These are phyloP conservation scores for Dendryphion nanum DNA, from an alignment of 2,329 filamentous ascomycete genomes.

Conservation along the genomic window DNA sequence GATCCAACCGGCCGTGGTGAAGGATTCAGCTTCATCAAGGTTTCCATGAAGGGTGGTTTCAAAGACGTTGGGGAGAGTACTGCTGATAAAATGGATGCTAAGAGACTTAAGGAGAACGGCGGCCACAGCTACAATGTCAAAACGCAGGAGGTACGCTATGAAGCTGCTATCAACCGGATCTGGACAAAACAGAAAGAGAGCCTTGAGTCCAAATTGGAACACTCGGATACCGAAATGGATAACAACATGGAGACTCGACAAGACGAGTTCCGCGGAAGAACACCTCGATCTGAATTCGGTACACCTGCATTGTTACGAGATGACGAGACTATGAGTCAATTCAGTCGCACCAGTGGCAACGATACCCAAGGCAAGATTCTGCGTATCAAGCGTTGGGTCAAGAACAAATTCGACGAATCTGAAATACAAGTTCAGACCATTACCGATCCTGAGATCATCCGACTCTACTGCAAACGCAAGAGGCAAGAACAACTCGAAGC, in stretches of 20 bases:
- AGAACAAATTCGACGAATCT: conserved; percentile 63
- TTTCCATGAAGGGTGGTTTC: conserved; percentile 98
- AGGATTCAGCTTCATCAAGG: conserved; percentile 95
- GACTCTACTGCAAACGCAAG: conserved; percentile 79
- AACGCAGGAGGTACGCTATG: conserved; percentile 87
- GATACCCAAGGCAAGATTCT: conserved; percentile 64
- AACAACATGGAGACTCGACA: conserved; percentile 52
- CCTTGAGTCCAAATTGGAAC: conserved; percentile 69
- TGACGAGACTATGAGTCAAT: conserved; percentile 63
- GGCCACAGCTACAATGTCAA: conserved; percentile 98
- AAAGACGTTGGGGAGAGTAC: conserved; percentile 86
- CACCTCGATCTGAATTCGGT: conserved; percentile 65
- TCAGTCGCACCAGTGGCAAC: conserved; percentile 53
- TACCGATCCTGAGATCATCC: conserved; percentile 81
- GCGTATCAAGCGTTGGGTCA: conserved; percentile 69
- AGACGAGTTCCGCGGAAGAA: conserved; percentile 47
- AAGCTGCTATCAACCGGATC: conserved; percentile 84
- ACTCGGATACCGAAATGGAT: conserved; percentile 72
- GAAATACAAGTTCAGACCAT: conserved; percentile 61
- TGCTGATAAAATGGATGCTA: conserved; percentile 81
- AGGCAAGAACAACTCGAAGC: conserved; percentile 68
- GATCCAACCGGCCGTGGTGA: conserved; percentile 92
- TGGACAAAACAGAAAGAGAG: conserved; percentile 86
- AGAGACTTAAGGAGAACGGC: conserved; percentile 65
- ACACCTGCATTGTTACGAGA: conserved; percentile 62